Conservation (phyloP, 2,329 filamentous ascomycete species). For the Diaporthe sp. region DNA sequence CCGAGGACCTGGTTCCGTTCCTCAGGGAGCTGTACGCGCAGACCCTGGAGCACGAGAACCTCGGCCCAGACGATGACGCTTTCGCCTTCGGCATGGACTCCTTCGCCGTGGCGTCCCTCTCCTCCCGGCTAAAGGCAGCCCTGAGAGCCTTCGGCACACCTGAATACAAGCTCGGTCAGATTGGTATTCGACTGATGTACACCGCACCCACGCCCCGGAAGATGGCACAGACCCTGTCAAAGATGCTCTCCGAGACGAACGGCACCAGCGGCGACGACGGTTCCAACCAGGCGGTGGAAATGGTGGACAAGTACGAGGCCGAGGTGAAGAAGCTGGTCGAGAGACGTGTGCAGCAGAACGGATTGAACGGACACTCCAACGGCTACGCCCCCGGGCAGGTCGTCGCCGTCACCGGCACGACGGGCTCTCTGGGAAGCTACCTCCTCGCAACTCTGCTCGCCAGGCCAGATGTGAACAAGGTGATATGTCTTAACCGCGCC, state of each 20-base stretch:
- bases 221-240: conserved; percentile 18
- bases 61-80: conserved; percentile 35
- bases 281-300: conserved; percentile 1
- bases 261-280: not conserved
- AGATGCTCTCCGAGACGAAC: conserved; percentile 11
- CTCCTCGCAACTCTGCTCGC: conserved; percentile 37
- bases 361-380: conserved; percentile 4
- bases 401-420: conserved; percentile 38
- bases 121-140: conserved; percentile 35
- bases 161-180: conserved; percentile 20
- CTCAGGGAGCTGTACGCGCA: conserved; percentile 34
- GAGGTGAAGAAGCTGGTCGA: conserved; percentile 54
- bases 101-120: conserved; percentile 32
- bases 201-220: conserved; percentile 5
- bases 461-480: conserved; percentile 32
- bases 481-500: conserved; percentile 40
- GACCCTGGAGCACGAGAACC: conserved; percentile 24
- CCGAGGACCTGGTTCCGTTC: conserved; percentile 32
- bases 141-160: conserved; percentile 29
- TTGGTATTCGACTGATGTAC: conserved; percentile 30
- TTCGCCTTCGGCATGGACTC: conserved; percentile 38
- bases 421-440: conserved; percentile 37
- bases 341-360: conserved; percentile 12
- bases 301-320: conserved; percentile 39
- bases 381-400: conserved; percentile 25